A percentile compares a stretch with the other conserved stretches of the same genome.
phyloP scores from a whole-genome alignment of 805 yeast genomes.

The Barnettozyma wickerhamii region DNA sequence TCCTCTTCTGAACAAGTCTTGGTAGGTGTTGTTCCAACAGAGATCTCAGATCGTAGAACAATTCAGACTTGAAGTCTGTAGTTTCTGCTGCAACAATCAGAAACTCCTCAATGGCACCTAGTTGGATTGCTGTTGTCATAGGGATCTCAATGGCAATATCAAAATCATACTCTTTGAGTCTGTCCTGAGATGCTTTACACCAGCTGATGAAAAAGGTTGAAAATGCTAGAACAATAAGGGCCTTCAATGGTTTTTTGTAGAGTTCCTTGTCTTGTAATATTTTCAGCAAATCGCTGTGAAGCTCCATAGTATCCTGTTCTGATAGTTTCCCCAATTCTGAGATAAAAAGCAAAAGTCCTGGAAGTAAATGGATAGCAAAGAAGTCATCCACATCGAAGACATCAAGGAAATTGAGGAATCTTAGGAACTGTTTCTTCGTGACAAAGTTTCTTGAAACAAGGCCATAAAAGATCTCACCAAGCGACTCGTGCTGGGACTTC shows the following conservation, averaged over 20 bases:
- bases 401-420: conserved; percentile 42
- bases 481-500: conserved; percentile 60
- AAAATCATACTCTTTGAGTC: conserved; percentile 48
- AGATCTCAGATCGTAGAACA: conserved; percentile 62
- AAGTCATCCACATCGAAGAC: conserved; percentile 56
- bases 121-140: conserved; percentile 50
- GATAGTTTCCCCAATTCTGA: conserved; percentile 32
- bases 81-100: conserved; percentile 60
- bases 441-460: conserved; percentile 36
- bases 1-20: conserved; percentile 44
- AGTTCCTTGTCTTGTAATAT: conserved; percentile 39
- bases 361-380: conserved; percentile 59
- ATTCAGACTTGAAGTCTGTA: conserved; percentile 37
- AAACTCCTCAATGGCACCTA: conserved; percentile 69
- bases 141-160: conserved; percentile 53
- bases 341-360: conserved; percentile 47
- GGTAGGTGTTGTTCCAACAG: conserved; percentile 67
- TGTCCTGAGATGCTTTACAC: conserved; percentile 50
- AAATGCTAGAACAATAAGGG: conserved; percentile 46
- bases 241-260: conserved; percentile 43
- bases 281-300: conserved; percentile 35
- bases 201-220: conserved; percentile 57
- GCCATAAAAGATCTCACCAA: conserved; percentile 63
- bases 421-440: conserved; percentile 32
- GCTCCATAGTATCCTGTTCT: conserved; percentile 32